phyloP scores from a whole-genome alignment of 192 early-diverging fungal species.

The Chytriomyces hyalinus region DNA sequence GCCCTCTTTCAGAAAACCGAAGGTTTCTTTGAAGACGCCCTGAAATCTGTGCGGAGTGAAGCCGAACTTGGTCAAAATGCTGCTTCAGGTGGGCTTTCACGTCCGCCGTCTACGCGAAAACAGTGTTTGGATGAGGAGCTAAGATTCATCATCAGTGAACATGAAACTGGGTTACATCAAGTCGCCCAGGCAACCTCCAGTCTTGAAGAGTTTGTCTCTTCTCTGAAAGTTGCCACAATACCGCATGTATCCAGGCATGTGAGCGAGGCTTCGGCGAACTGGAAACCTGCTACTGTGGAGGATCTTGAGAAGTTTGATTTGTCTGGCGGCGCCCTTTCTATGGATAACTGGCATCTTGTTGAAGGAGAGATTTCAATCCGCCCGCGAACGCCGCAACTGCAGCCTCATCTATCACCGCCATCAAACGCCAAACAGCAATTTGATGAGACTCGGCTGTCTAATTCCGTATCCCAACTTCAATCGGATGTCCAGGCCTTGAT shows the following conservation, averaged over 20 bases:
- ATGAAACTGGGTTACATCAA: slow-evolving; percentile 11
- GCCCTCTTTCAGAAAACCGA: slow-evolving; percentile 16
- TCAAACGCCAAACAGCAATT: background rate
- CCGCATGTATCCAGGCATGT: too few relatives aligned
- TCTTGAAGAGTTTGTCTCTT: too few relatives aligned
- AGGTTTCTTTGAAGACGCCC: slow-evolving; percentile 15
- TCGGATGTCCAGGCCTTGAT: background rate
- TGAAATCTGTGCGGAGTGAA: background rate
- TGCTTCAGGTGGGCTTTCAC: background rate
- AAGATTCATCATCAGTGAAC: slow-evolving; percentile 15
- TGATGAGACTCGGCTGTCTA: too few relatives aligned
- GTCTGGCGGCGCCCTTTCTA: too few relatives aligned
- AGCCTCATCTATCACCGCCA: background rate
- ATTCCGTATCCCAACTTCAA: background rate
- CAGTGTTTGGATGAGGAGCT: slow-evolving; percentile 5
- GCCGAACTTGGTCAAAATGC: too few relatives aligned
- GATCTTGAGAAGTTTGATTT: too few relatives aligned
- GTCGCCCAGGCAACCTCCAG: background rate
- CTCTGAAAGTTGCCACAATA: too few relatives aligned
- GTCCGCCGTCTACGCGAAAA: background rate
- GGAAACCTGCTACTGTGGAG: too few relatives aligned
- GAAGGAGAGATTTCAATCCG: background rate
- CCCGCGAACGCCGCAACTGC: background rate
- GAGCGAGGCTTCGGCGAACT: too few relatives aligned
- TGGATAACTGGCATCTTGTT: too few relatives aligned